Base-by-base conservation (phyloP, 352 stramenopile species). In the Phytophthora hibernalis region DNA sequence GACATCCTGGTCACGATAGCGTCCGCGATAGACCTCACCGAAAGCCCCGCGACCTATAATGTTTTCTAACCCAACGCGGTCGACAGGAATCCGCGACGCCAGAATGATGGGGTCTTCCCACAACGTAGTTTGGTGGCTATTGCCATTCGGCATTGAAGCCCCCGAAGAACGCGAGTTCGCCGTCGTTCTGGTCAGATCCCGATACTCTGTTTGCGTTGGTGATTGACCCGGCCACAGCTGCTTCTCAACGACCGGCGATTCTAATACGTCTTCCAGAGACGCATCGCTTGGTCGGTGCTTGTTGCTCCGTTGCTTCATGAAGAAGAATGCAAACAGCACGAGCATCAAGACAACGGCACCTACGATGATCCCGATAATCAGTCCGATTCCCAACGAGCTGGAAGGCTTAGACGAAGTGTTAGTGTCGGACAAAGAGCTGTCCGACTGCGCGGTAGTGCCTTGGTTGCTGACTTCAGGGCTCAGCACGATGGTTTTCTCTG, bases 1-100 rank as follows among this genome's bases (percentile, higher is more conserved):
- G 7, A 82, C 74, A 11, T 54, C 37, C 44, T 78, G 74, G 6
- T 64, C 71, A 21, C 71, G 70, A 48, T 79, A 82, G 30, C 22
- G 66, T 24, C 74, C 74, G 2, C 52, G 55, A 50, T 69, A 78
- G 30, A 82, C 74, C 57, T 78, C 56, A 10, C 75, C 75, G 44
- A 69, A 77, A 28, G 57, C 75, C 2, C 72, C 72, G 11, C 63
- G 71, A 35, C 62, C 70, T 52, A 80, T 59, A 3, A 73, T 38
- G 22, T 24, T 12, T 1, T 60, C 50, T 7, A 73, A n/a, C 26
- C 70, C 51, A 26, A 83, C 57, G 40, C 71, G 68, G 28, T 76
- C 62, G 51, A 70, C 68, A 3, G 68, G 72, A 21, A 83, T 76
- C 5, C 75, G 61, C 1, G 62, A 70, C 2, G 57, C 48, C 11